These are phyloP conservation scores for Trichocladium antarcticum DNA, from an alignment of 495 filamentous ascomycete genomes.

Conservation along the genomic window DNA sequence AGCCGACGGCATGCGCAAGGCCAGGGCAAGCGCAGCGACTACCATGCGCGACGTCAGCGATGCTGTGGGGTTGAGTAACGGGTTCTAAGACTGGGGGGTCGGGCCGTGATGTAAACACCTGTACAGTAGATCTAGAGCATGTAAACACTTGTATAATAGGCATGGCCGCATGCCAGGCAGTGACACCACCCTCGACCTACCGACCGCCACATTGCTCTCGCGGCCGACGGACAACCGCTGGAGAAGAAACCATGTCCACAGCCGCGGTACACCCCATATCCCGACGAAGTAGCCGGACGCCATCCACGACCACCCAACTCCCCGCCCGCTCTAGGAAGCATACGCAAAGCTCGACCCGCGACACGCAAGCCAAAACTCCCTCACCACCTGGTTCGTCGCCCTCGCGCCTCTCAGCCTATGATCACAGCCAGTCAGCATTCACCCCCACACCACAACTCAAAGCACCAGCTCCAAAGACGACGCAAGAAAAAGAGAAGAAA, in stretches of 20 bases:
- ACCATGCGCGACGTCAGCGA: slow-evolving; percentile 56
- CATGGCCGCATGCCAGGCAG: no score
- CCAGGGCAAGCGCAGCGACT: slow-evolving; percentile 49
- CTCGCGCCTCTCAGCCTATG: slow-evolving; percentile 14
- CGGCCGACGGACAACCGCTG: no score
- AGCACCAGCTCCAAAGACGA: background rate
- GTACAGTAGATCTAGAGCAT: background rate
- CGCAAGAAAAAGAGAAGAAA: background rate
- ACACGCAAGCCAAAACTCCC: slow-evolving; percentile 22
- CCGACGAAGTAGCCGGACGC: no score
- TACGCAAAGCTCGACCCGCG: slow-evolving; percentile 17
- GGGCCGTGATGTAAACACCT: background rate
- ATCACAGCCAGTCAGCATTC: background rate
- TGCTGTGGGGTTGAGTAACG: slow-evolving; percentile 47
- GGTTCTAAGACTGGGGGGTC: no score
- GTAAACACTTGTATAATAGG: background rate
- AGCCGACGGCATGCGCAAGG: slow-evolving; percentile 48
- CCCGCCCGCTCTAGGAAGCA: slow-evolving; percentile 7
- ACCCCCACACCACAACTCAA: background rate
- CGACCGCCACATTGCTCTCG: no score
- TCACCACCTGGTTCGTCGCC: slow-evolving; percentile 18
- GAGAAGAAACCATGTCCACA: no score
- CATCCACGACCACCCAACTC: background rate
- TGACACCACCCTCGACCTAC: no score
- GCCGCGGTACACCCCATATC: no score